A percentile compares a stretch with the other conserved stretches of the same genome.
These are phyloP conservation scores for Orobanche coerulescens DNA, from an alignment of 257 asterid species.

Conservation along the genomic window DNA sequence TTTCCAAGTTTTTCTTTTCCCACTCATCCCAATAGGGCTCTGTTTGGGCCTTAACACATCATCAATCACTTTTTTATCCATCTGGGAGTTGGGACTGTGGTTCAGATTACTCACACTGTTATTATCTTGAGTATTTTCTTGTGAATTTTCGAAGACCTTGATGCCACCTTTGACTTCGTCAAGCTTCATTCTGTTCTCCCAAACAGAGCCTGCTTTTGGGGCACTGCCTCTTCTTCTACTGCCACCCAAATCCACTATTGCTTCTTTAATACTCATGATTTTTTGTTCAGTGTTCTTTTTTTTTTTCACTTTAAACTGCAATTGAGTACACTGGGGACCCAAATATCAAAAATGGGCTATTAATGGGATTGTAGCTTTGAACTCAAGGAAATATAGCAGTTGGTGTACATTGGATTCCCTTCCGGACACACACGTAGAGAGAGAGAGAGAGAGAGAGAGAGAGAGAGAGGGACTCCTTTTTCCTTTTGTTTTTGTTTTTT, in stretches of 20 bases:
- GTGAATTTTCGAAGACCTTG: conserved; percentile 39
- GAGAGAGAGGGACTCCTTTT: too few species aligned
- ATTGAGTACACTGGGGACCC: conserved; percentile 30
- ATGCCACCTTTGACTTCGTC: conserved; percentile 61
- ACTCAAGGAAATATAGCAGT: conserved; percentile 37
- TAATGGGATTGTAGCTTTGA: conserved; percentile 34
- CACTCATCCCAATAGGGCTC: conserved; percentile 34
- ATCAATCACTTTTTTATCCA: conserved; percentile 23
- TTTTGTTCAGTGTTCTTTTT: too few species aligned
- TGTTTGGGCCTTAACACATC: conserved; percentile 38
- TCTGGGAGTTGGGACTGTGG: conserved; percentile 13
- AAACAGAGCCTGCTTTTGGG: conserved; percentile 72
- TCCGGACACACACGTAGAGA: too few species aligned
- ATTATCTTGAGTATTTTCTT: conserved; percentile 4
- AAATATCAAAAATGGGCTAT: conserved; percentile 12
- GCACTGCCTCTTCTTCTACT: conserved; percentile 35
- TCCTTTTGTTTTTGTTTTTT: too few species aligned
- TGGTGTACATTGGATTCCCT: too few species aligned
- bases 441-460: too few species aligned
- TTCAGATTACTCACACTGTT: background rate
- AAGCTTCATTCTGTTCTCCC: conserved; percentile 81
- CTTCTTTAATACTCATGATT: conserved; percentile 26
- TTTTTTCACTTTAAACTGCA: conserved; percentile 13
- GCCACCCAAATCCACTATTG: conserved; percentile 38
- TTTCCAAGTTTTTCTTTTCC: conserved; percentile 72